Evolutionary conservation across 1,284 basidiomycete genomes (phyloP).

Genomic region (Naganishia albida): DNA sequence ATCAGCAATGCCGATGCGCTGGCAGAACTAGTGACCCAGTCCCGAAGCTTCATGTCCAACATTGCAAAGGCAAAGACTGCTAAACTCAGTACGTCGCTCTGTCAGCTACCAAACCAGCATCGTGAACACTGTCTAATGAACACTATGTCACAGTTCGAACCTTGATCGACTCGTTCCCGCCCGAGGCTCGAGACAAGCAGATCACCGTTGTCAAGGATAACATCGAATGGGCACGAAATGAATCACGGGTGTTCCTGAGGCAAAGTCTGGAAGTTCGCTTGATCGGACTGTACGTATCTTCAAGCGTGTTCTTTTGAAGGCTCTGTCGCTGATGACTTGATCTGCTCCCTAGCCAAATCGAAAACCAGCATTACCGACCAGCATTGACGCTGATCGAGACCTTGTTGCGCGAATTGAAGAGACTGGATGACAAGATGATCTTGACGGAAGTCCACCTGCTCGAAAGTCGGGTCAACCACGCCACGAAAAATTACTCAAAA

Average conservation of each 20-base stretch:
- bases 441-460: constrained; percentile 94
- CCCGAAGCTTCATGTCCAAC: constrained; percentile 85
- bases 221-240: constrained; percentile 86
- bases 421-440: constrained; percentile 96
- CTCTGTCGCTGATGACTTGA: background rate
- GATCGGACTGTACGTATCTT: constrained; percentile 67
- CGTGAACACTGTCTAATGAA: background rate
- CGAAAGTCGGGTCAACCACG: constrained; percentile 87
- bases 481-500: constrained; percentile 87
- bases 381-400: constrained; percentile 81
- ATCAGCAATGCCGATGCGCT: constrained; percentile 78
- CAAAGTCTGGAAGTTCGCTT: constrained; percentile 92
- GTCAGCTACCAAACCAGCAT: background rate
- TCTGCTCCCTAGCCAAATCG: constrained; percentile 65
- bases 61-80: constrained; percentile 98
- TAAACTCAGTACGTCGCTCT: constrained; percentile 76
- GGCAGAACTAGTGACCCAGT: constrained; percentile 81
- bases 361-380: constrained; percentile 72
- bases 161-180: constrained; percentile 84
- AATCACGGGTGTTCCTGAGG: constrained; percentile 93
- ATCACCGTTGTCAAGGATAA: constrained; percentile 85
- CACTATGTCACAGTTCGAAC: constrained; percentile 68
- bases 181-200: constrained; percentile 74
- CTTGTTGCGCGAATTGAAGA: constrained; percentile 85
- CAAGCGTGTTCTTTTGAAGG: background rate